Percentiles rank a stretch among this genome's conserved stretches.
Evolutionary conservation across 129 eudicot genomes (phyloP).

Genomic region (Ambrosia trifida): DNA sequence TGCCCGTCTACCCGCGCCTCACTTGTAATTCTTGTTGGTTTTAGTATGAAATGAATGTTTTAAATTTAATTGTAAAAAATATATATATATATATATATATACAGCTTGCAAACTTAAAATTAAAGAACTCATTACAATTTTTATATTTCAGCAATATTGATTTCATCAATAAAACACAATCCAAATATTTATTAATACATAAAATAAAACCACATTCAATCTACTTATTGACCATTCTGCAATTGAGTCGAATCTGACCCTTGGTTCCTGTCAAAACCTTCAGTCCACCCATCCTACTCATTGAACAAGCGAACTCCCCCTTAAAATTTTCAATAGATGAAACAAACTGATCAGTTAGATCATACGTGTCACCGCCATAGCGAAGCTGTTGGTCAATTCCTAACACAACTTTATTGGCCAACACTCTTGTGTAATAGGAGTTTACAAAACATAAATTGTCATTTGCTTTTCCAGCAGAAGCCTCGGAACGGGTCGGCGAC

Average conservation of each 20-base stretch:
- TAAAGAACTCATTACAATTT: conserved; percentile 26
- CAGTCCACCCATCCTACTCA: conserved; percentile 61
- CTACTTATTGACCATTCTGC: conserved; percentile 55
- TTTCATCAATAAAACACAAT: conserved; percentile 17
- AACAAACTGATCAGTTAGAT: conserved; percentile 51
- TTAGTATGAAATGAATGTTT: too few species aligned
- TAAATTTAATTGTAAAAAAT: too few species aligned
- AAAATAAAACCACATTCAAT: conserved; percentile 26
- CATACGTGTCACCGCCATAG: conserved; percentile 44
- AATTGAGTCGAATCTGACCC: conserved; percentile 70
- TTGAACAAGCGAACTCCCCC: conserved; percentile 53
- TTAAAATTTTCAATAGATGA: conserved; percentile 44
- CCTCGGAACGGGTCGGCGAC: too few species aligned
- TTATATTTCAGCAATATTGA: conserved; percentile 16
- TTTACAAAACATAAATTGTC: too few species aligned
- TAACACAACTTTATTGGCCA: conserved; percentile 49
- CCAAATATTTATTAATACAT: conserved; percentile 17
- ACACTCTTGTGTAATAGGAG: conserved; percentile 56
- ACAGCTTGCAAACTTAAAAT: conserved; percentile 34
- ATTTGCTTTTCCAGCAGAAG: too few species aligned
- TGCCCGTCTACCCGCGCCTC: too few species aligned
- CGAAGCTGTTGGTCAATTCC: conserved; percentile 71
- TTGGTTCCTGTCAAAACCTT: conserved; percentile 62
- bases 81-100: too few species aligned
- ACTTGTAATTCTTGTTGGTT: too few species aligned